Percentiles rank a stretch among this genome's conserved stretches.
Evolutionary conservation across 768 basidiomycete genomes (phyloP).

Genomic region (Crucibulum laeve): DNA sequence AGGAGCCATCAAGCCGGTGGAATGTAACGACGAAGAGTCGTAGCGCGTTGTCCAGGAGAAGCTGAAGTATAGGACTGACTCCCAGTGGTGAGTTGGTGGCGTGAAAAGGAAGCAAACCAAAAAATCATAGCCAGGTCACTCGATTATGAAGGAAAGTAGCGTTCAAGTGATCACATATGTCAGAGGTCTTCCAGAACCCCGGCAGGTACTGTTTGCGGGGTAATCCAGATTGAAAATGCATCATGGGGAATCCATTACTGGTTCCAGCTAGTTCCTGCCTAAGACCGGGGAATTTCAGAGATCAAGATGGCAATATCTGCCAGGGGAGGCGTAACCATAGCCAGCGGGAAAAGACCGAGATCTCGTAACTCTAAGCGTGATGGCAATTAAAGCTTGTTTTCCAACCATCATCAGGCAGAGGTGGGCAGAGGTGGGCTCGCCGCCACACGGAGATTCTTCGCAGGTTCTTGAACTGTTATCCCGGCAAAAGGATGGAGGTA

Average conservation of each 20-base stretch:
- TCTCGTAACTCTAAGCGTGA: too few relatives aligned
- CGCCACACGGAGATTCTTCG: not conserved
- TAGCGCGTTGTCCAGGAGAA: not conserved
- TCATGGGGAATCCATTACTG: not conserved
- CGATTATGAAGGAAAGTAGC: too few relatives aligned
- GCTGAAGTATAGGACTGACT: not conserved
- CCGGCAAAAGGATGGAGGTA: not conserved
- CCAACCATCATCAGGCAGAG: not conserved
- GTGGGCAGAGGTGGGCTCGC: not conserved
- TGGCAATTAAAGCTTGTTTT: not conserved
- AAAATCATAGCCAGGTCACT: too few relatives aligned
- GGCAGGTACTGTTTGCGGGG: not conserved
- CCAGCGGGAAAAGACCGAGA: too few relatives aligned
- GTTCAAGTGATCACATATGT: too few relatives aligned
- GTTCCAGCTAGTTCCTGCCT: not conserved
- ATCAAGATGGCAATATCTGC: too few relatives aligned
- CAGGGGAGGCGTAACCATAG: too few relatives aligned
- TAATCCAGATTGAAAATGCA: not conserved
- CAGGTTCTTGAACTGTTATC: not conserved
- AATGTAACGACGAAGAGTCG: not conserved
- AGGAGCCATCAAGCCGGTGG: slow-evolving; percentile 7
- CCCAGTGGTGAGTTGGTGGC: too few relatives aligned
- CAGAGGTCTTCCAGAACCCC: not conserved
- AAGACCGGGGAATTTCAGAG: too few relatives aligned
- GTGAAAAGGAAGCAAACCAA: not conserved